Evolutionary conservation across 1,139 yeast genomes (phyloP).

Genomic region (Groenewaldozyma auringiensis): DNA sequence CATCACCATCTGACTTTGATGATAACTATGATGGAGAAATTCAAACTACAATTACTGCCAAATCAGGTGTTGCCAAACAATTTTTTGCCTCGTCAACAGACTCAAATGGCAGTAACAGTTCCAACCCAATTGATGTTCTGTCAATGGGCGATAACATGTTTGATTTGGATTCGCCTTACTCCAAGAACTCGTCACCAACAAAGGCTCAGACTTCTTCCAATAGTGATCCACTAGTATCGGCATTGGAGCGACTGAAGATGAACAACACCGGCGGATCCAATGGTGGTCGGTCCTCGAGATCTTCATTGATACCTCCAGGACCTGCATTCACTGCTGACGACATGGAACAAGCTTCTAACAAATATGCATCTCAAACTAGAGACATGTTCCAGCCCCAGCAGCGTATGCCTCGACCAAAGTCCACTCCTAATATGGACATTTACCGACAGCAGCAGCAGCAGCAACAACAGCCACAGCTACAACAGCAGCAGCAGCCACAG

Average conservation of each 20-base stretch:
- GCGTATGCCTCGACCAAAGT: constrained; percentile 1
- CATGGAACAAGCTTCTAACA: constrained; percentile 27
- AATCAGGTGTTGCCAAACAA: constrained; percentile 16
- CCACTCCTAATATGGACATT: not conserved
- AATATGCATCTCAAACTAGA: constrained; percentile 24
- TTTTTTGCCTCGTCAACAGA: constrained; percentile 4
- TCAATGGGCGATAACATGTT: constrained; percentile 30
- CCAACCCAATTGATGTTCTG: constrained; percentile 16
- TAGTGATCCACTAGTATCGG: constrained; percentile 49
- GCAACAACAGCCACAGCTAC: constrained; percentile 8
- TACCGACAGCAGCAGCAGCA: constrained; percentile 1
- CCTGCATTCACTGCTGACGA: constrained; percentile 31
- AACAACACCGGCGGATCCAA: constrained; percentile 2
- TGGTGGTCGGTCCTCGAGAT: constrained; percentile 1
- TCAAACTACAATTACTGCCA: constrained; percentile 16
- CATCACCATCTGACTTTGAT: constrained; percentile 10
- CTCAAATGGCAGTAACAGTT: constrained; percentile 1
- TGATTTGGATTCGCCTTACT: constrained; percentile 21
- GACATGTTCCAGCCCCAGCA: constrained; percentile 22
- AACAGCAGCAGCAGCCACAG: constrained; percentile 8
- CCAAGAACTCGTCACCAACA: constrained; percentile 16
- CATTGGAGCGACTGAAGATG: constrained; percentile 53
- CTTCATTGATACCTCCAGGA: constrained; percentile 24
- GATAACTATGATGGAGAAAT: constrained; percentile 6
- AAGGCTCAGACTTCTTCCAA: constrained; percentile 17